phyloP scores from a whole-genome alignment of 148 eudicot genomes.

The Rhododendron kiyosumense region DNA sequence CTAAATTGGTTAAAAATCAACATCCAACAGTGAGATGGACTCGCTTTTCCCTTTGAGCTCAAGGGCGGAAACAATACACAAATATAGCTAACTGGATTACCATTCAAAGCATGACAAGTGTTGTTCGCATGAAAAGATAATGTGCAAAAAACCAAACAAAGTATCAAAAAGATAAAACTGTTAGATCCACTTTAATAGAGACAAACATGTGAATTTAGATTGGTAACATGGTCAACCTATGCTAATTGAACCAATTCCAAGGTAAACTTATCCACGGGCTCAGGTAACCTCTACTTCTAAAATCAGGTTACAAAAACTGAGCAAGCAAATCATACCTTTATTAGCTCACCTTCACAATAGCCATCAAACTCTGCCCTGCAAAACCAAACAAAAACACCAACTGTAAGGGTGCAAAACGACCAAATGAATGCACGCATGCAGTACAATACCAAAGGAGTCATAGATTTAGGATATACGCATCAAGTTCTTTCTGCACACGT shows the following conservation, averaged over 20 bases:
- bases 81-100: background rate
- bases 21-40: background rate
- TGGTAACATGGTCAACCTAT: background rate
- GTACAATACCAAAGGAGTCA: background rate
- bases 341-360: conserved; percentile 90
- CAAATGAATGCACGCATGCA: background rate
- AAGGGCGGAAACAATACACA: background rate
- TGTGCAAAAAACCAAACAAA: background rate
- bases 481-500: conserved; percentile 87
- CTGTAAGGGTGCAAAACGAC: conserved; percentile 4
- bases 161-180: background rate
- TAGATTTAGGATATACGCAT: conserved; percentile 42
- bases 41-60: background rate
- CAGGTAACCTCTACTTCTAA: background rate
- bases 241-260: background rate
- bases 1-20: background rate
- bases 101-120: background rate
- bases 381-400: conserved; percentile 7
- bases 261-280: background rate
- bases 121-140: background rate
- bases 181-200: background rate
- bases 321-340: conserved; percentile 48
- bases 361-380: conserved; percentile 97
- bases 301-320: background rate
- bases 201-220: background rate